Evolutionary conservation across 1,139 yeast species (phyloP).

Genomic region (Geotrichum europaeum): DNA sequence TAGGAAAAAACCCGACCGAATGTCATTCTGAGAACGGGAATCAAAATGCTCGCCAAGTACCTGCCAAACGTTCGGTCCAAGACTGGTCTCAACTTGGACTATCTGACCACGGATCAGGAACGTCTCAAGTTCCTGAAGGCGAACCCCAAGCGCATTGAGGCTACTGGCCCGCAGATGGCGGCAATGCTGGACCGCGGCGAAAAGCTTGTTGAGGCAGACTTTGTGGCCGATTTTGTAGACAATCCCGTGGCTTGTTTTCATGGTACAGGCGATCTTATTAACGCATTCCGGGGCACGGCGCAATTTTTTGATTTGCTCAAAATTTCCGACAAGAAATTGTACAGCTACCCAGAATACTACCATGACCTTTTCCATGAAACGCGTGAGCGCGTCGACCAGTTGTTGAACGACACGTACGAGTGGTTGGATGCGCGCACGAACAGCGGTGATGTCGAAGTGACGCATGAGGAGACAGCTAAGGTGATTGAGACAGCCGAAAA

Average conservation of each 20-base stretch:
- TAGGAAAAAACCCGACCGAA: conserved; percentile 48
- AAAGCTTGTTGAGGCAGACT: conserved; percentile 41
- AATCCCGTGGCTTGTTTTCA: conserved; percentile 49
- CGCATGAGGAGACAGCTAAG: too few relatives aligned
- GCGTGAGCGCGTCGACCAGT: conserved; percentile 36
- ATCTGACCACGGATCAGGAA: conserved; percentile 47
- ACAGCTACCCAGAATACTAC: conserved; percentile 33
- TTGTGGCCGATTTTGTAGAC: conserved; percentile 42
- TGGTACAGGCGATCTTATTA: conserved; percentile 50
- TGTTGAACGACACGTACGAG: conserved; percentile 36
- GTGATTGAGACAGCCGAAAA: too few relatives aligned
- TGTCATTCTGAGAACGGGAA: conserved; percentile 40
- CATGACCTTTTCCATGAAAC: conserved; percentile 41
- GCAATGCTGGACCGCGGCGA: conserved; percentile 66
- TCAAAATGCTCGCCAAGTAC: conserved; percentile 45
- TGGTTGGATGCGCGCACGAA: conserved; percentile 36
- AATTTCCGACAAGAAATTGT: conserved; percentile 34
- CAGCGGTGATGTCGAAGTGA: too few relatives aligned
- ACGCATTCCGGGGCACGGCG: conserved; percentile 50
- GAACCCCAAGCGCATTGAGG: conserved; percentile 37
- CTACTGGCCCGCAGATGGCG: conserved; percentile 48
- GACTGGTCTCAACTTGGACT: conserved; percentile 50
- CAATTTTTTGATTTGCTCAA: conserved; percentile 41
- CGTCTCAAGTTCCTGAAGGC: conserved; percentile 23
- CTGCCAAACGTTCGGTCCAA: conserved; percentile 53